Percentiles rank a stretch among this genome's conserved stretches.
Conservation (phyloP, 1,284 basidiomycete species). For the Farysia itapuensis region DNA sequence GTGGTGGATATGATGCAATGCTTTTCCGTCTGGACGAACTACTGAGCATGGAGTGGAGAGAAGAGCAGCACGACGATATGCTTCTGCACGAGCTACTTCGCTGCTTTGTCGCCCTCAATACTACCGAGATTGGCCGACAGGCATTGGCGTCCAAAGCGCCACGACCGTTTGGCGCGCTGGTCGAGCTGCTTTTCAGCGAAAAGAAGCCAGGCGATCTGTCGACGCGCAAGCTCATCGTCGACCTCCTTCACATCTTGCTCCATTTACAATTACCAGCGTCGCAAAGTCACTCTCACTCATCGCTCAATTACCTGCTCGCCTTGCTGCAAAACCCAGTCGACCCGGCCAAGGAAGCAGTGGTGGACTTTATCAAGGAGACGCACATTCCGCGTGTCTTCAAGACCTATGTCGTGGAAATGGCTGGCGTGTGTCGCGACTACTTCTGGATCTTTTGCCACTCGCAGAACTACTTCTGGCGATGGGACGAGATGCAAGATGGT, state of each 20-base stretch:
- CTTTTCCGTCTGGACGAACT: conserved; percentile 86
- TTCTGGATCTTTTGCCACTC: conserved; percentile 98
- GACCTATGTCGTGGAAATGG: conserved; percentile 83
- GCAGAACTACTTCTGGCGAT: conserved; percentile 83
- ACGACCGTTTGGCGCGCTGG: conserved; percentile 79
- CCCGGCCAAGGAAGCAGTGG: conserved; percentile 41
- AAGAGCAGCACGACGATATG: conserved; percentile 96
- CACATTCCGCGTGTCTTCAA: conserved; percentile 85
- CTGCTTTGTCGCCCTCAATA: conserved; percentile 88
- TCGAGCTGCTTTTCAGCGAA: conserved; percentile 85
- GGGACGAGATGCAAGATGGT: conserved; percentile 71
- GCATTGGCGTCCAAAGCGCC: conserved; percentile 82
- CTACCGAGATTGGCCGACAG: conserved; percentile 71
- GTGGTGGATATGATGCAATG: conserved; percentile 80
- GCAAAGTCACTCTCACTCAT: conserved; percentile 17
- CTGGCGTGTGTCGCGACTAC: conserved; percentile 88
- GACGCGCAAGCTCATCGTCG: conserved; percentile 84
- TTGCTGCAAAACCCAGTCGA: conserved; percentile 46
- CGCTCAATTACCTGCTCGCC: conserved; percentile 39
- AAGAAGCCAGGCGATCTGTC: conserved; percentile 93
- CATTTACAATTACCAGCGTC: conserved; percentile 48
- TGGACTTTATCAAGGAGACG: conserved; percentile 80
- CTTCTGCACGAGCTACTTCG: conserved; percentile 87
- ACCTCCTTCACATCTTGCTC: conserved; percentile 67
- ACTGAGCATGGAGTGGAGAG: conserved; percentile 92